These are phyloP conservation scores for Stromatinia cepivora DNA, from an alignment of 2,329 filamentous ascomycete species.

Conservation along the genomic window DNA sequence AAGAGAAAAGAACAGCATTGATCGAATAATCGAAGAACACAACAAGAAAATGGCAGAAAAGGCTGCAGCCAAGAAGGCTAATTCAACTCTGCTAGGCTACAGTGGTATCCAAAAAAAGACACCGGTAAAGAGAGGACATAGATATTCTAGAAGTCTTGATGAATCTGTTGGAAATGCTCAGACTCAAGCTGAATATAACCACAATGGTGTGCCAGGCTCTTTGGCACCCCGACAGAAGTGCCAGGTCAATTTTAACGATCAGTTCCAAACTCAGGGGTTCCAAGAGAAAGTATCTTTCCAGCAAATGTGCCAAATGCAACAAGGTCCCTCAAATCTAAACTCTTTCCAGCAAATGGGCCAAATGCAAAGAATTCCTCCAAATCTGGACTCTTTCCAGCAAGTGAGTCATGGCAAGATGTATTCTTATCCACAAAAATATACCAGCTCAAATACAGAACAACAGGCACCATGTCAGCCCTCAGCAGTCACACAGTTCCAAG, in stretches of 20 bases:
- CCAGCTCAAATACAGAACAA: too few species aligned
- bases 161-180: neutral
- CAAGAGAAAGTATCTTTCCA: neutral
- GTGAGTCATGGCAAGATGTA: too few species aligned
- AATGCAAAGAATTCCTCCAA: neutral
- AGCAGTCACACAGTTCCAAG: neutral
- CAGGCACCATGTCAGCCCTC: neutral
- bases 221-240: neutral
- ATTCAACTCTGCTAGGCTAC: neutral
- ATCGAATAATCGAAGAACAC: neutral
- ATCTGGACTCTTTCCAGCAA: neutral
- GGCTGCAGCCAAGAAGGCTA: neutral
- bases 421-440: neutral
- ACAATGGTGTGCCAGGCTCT: neutral
- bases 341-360: neutral
- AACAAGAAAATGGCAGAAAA: neutral
- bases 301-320: neutral
- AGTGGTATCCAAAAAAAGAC: neutral
- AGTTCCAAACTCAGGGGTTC: too few species aligned
- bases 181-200: too few species aligned
- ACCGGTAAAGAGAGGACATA: neutral
- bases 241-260: neutral
- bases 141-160: neutral
- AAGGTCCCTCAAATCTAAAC: neutral
- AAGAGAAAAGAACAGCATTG: neutral